A percentile compares a stretch with the other conserved stretches of the same genome.
These are phyloP conservation scores for Cordyceps fumosorosea DNA, from an alignment of 2,329 filamentous ascomycete species.

Conservation along the genomic window DNA sequence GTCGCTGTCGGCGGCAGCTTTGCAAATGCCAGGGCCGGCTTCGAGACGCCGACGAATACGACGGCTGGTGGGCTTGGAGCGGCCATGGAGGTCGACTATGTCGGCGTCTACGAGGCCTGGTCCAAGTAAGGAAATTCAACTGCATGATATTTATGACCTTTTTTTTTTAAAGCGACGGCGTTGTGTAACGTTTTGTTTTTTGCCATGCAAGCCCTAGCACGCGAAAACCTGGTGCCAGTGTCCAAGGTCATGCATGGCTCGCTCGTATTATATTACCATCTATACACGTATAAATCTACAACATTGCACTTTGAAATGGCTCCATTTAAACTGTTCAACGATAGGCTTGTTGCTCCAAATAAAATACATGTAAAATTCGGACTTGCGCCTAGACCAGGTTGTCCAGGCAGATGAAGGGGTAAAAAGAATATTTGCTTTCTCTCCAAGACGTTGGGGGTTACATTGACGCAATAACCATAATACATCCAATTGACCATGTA, in stretches of 20 bases:
- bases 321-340: too few relatives aligned
- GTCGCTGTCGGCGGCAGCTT: conserved; percentile 35
- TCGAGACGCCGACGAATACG: conserved; percentile 25
- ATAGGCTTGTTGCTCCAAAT: not conserved
- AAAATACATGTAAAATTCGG: not conserved
- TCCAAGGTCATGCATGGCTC: not conserved
- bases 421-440: not conserved
- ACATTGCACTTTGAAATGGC: too few relatives aligned
- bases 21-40: conserved; percentile 27
- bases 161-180: not conserved
- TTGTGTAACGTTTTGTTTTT: not conserved
- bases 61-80: conserved; percentile 27
- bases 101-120: conserved; percentile 27
- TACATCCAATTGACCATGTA: not conserved
- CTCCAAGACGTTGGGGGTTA: not conserved
- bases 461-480: conserved; percentile 1
- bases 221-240: not conserved
- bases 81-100: conserved; percentile 33
- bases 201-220: not conserved
- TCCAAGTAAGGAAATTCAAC: not conserved
- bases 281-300: not conserved
- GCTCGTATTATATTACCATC: not conserved
- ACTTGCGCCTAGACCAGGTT: not conserved
- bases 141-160: not conserved
- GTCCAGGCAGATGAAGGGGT: conserved; percentile 4